phyloP scores from a whole-genome alignment of 768 basidiomycete genomes.

The Hysterangium stoloniferum region DNA sequence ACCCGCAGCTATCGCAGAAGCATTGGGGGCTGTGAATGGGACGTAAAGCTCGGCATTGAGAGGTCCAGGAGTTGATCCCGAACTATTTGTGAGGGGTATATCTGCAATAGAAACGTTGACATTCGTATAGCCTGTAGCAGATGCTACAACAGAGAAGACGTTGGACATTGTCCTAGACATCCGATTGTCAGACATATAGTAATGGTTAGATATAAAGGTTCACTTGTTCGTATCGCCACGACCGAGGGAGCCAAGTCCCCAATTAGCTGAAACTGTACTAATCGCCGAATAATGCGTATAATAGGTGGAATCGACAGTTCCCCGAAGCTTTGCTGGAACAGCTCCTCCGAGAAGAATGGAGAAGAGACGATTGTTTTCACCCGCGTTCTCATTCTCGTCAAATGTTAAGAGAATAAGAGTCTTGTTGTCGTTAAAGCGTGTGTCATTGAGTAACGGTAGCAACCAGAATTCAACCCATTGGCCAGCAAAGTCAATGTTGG shows the following conservation, averaged over 20 bases:
- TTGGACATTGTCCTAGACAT: slow-evolving; percentile 31
- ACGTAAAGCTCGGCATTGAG: slow-evolving; percentile 33
- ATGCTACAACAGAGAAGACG: slow-evolving; percentile 45
- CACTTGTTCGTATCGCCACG: slow-evolving; percentile 47
- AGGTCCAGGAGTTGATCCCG: slow-evolving; percentile 35
- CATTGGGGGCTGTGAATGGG: slow-evolving; percentile 39
- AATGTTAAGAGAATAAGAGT: slow-evolving; percentile 55
- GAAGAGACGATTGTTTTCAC: slow-evolving; percentile 40
- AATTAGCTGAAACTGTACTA: slow-evolving; percentile 52
- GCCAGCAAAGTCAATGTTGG: slow-evolving; percentile 39
- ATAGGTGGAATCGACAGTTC: slow-evolving; percentile 43
- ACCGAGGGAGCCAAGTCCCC: slow-evolving; percentile 53
- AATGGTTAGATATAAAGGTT: not conserved
- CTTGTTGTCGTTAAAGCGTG: slow-evolving; percentile 42
- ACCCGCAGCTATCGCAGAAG: slow-evolving; percentile 32
- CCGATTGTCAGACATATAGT: slow-evolving; percentile 3
- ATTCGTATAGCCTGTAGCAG: slow-evolving; percentile 38
- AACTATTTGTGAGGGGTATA: slow-evolving; percentile 33
- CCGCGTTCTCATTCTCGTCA: slow-evolving; percentile 42
- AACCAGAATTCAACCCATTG: slow-evolving; percentile 46
- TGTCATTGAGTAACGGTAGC: slow-evolving; percentile 39
- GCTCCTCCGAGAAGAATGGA: slow-evolving; percentile 38
- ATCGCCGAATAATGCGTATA: slow-evolving; percentile 57
- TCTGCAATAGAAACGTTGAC: slow-evolving; percentile 21
- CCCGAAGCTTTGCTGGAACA: slow-evolving; percentile 33